These are phyloP conservation scores for Andrographis paniculata DNA, from an alignment of 305 asterid species.

Conservation along the genomic window DNA sequence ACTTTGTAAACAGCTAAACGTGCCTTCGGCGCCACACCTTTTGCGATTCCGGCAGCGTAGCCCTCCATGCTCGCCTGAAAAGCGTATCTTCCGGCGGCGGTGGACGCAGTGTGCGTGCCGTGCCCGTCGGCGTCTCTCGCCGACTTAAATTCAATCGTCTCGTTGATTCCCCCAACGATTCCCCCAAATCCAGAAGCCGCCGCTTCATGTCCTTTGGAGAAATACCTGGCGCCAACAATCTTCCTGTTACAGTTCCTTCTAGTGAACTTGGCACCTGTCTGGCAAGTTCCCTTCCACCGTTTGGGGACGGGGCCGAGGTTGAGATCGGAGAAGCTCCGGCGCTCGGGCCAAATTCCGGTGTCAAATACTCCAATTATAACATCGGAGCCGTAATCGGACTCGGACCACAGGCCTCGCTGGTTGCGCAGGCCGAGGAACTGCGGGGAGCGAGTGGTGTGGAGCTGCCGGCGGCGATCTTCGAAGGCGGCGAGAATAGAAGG, in stretches of 20 bases:
- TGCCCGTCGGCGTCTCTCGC: slow-evolving; percentile 93
- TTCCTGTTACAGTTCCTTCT: slow-evolving; percentile 57
- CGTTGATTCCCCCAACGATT: slow-evolving; percentile 60
- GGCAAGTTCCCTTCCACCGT: slow-evolving; percentile 71
- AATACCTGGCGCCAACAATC: slow-evolving; percentile 77
- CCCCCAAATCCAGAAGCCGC: slow-evolving; percentile 49
- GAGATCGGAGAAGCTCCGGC: slow-evolving; percentile 80
- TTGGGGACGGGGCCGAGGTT: slow-evolving; percentile 72
- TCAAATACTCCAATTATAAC: slow-evolving; percentile 74
- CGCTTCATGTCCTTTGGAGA: slow-evolving; percentile 78
- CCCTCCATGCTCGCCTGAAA: slow-evolving; percentile 81
- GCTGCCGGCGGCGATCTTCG: slow-evolving; percentile 69
- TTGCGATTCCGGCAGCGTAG: slow-evolving; percentile 81
- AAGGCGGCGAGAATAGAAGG: slow-evolving; percentile 68
- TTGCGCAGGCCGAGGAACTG: slow-evolving; percentile 81
- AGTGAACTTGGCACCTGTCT: slow-evolving; percentile 43
- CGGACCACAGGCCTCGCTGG: slow-evolving; percentile 86
- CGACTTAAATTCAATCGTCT: slow-evolving; percentile 63
- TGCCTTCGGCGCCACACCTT: slow-evolving; percentile 93
- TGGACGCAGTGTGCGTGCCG: slow-evolving; percentile 95
- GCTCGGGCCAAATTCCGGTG: slow-evolving; percentile 96
- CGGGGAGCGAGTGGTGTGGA: slow-evolving; percentile 91
- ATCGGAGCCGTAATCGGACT: slow-evolving; percentile 85
- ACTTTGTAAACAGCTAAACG: slow-evolving; percentile 80
- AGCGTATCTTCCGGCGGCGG: slow-evolving; percentile 82